Conservation (phyloP, 2,329 filamentous ascomycete species). For the Fusarium coicis region DNA sequence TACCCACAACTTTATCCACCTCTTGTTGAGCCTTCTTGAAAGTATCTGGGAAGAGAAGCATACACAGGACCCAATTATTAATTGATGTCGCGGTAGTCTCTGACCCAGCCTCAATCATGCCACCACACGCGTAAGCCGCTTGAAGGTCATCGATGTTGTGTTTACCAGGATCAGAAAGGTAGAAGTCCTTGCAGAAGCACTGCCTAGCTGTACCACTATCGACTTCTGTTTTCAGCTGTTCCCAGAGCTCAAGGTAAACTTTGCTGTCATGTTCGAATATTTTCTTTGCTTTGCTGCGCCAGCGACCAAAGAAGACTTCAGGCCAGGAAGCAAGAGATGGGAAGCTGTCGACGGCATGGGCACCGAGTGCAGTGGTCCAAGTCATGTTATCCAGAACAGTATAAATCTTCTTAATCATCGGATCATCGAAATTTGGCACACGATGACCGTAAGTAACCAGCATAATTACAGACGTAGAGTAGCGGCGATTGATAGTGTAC, state of each 20-base stretch:
- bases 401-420: background rate
- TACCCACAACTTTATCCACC: background rate
- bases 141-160: background rate
- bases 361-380: background rate
- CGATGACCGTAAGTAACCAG: background rate
- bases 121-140: background rate
- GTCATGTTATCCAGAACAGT: background rate
- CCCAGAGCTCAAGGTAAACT: background rate
- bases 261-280: background rate
- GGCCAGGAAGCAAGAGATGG: background rate
- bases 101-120: background rate
- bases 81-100: background rate
- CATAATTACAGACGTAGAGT: background rate
- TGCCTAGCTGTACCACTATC: background rate
- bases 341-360: background rate
- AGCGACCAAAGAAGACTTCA: background rate
- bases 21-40: background rate
- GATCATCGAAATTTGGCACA: background rate
- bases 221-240: background rate
- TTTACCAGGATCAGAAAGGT: background rate
- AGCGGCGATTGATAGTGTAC: background rate
- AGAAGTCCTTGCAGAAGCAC: background rate
- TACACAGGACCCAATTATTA: background rate
- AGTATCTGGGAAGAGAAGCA: background rate
- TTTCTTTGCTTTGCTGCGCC: background rate